Evolutionary conservation across 805 yeast genomes (phyloP).

Genomic region (Candida oleophila): DNA sequence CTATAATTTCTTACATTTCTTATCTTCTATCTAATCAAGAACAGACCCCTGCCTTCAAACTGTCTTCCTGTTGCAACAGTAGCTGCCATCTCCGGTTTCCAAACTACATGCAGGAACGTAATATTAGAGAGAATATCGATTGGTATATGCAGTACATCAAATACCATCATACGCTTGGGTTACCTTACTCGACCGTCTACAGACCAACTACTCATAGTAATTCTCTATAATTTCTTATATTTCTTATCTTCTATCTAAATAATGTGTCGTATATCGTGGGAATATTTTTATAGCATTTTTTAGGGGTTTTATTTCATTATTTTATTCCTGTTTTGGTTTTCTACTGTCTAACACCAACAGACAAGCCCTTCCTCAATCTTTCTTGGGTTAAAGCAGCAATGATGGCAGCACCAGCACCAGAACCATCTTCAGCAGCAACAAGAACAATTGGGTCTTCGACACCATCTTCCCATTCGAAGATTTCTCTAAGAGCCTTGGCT

Average conservation of each 20-base stretch:
- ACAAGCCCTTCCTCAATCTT: constrained; percentile 68
- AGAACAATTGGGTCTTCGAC: constrained; percentile 75
- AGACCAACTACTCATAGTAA: neutral
- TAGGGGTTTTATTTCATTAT: neutral
- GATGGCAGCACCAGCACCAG: constrained; percentile 98
- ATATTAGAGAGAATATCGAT: too few relatives aligned
- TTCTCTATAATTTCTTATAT: neutral
- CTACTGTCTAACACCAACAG: constrained; percentile 50
- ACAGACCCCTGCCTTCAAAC: too few relatives aligned
- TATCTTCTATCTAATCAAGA: neutral
- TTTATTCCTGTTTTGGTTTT: neutral
- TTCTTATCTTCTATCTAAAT: neutral
- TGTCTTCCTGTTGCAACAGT: too few relatives aligned
- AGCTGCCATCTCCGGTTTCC: too few relatives aligned
- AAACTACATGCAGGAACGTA: too few relatives aligned
- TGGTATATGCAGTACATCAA: neutral
- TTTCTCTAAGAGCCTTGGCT: constrained; percentile 82
- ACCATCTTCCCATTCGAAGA: constrained; percentile 70
- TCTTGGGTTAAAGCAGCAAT: constrained; percentile 92
- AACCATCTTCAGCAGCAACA: constrained; percentile 96
- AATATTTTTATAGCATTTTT: neutral
- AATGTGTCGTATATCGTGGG: neutral
- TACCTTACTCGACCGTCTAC: neutral
- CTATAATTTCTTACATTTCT: neutral
- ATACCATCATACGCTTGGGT: too few relatives aligned